Conservation (phyloP, 1,284 basidiomycete genomes). For the Naganishia sp. region DNA sequence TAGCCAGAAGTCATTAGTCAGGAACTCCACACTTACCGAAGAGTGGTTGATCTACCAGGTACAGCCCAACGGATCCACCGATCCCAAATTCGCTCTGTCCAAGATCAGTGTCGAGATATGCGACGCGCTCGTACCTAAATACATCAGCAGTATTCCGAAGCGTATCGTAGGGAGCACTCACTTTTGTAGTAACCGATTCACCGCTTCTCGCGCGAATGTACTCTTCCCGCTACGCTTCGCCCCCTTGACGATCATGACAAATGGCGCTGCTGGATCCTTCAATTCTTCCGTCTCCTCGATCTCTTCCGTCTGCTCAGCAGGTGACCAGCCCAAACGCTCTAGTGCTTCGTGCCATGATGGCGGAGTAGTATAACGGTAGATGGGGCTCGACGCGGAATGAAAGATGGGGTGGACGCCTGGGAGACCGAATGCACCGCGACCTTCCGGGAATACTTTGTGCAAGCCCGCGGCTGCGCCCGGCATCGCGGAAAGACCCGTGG, state of each 20-base stretch:
- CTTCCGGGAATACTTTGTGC: constrained; percentile 48
- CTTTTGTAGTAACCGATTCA: constrained; percentile 69
- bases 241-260: constrained; percentile 69
- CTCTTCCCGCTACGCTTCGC: constrained; percentile 88
- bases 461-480: constrained; percentile 50
- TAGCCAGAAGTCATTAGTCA: no score
- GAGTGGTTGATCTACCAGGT: constrained; percentile 66
- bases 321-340: constrained; percentile 17
- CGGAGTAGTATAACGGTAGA: constrained; percentile 58
- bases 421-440: constrained; percentile 55
- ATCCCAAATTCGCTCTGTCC: constrained; percentile 94
- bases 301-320: constrained; percentile 27
- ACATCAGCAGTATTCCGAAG: background rate
- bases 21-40: constrained; percentile 61
- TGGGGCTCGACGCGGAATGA: constrained; percentile 45
- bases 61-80: constrained; percentile 79
- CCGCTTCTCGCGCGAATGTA: constrained; percentile 71
- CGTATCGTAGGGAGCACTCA: constrained; percentile 27
- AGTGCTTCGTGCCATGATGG: constrained; percentile 64
- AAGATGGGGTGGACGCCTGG: constrained; percentile 60
- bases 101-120: constrained; percentile 86
- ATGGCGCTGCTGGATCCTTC: constrained; percentile 13
- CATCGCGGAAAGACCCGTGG: constrained; percentile 47
- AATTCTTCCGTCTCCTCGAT: constrained; percentile 33
- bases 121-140: constrained; percentile 68